Base-by-base conservation (phyloP, 106 monocot genomes). In the Chionographis japonica region DNA sequence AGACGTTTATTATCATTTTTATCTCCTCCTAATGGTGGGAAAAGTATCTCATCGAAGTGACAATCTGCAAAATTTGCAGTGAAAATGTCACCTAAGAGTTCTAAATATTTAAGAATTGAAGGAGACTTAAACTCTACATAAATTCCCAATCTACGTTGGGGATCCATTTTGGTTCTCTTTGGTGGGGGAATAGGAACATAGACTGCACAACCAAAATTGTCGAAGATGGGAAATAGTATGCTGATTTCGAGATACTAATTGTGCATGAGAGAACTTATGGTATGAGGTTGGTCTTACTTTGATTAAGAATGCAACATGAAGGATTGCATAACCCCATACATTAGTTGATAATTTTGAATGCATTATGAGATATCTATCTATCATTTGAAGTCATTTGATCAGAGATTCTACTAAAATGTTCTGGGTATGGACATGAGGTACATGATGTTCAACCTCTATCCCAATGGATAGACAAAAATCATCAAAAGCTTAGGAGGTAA, bases 341-440 rank as follows among this genome's bases (percentile, higher is more conserved):
- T 1, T 27, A 27, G 27, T 27, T 27, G 27, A 1, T 27, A 27
- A 27, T 27, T 27, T 27, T 27, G 27, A 27, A 27, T 27, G 27
- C 27, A 27, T 27, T 27, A 27, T 27, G 27, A 27, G 27, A 27
- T 27, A 1, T 27, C 27, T 27, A 27, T 0, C 27, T 27, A 27
- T 27, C 1, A 27, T 27, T 27, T 27, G 27, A 27, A 27, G 27
- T 27, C 27, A 1, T 27, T 27, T 27, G 27, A 27, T 27, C 27
- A 27, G 27, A 1, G 17, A 55, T 55, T 55, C 55, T 14, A 2
- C 55, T n/a, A 55, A 55, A 55, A 4, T 3, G 17, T 55, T 55
- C 55, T 55, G 55, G 55, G 55, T 55, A 55, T 55, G 55, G 13
- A 55, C 55, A 55, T 55, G 55, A 55, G 55, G 55, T 14, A 55